Conservation (phyloP, 441 rosid genomes). For the Metrosideros polymorpha region DNA sequence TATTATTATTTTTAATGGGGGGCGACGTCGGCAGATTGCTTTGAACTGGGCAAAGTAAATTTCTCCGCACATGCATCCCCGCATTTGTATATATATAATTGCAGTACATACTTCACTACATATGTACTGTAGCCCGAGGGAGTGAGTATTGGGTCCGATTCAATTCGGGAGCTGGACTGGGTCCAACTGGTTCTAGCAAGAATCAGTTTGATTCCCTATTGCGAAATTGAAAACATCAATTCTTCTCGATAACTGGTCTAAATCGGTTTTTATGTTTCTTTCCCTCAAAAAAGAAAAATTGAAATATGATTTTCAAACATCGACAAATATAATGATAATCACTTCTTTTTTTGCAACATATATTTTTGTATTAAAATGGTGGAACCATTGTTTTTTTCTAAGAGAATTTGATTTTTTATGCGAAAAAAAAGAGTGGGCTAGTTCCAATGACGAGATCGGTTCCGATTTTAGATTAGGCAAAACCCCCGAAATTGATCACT, state of each 20-base stretch:
- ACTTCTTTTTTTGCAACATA: too few species aligned
- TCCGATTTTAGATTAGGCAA: neutral
- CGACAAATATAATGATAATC: too few species aligned
- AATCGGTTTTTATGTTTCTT: neutral
- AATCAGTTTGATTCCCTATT: accelerated
- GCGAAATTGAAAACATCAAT: neutral
- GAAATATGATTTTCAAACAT: too few species aligned
- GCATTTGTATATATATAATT: neutral
- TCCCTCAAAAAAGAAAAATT: too few species aligned
- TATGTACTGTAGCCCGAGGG: neutral
- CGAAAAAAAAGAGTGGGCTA: neutral
- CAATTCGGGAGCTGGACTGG: too few species aligned
- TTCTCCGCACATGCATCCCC: neutral
- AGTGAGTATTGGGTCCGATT: neutral
- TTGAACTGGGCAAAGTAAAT: neutral
- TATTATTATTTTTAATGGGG: too few species aligned
- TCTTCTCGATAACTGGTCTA: accelerated
- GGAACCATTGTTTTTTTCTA: accelerated
- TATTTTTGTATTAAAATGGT: neutral
- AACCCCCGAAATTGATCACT: accelerated
- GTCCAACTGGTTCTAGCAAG: neutral
- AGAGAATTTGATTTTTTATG: neutral
- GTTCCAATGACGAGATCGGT: neutral
- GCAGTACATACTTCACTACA: too few species aligned
- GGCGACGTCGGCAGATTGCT: neutral